Conservation (phyloP, 192 early-diverging fungal species). For the Coemansia sp. region DNA sequence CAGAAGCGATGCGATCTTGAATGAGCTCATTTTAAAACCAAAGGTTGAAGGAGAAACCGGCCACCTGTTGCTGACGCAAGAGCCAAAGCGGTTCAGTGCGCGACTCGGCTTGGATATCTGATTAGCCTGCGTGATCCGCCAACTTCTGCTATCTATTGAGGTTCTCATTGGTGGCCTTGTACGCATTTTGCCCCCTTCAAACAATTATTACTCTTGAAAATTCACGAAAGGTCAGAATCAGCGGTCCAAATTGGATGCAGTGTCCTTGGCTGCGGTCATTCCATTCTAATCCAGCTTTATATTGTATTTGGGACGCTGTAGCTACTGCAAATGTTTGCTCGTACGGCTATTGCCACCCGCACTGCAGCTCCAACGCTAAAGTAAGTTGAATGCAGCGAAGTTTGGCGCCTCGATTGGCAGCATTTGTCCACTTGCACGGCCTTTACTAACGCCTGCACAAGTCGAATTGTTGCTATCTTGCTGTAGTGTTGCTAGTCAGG, state of each 20-base stretch:
- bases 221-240: slow-evolving; percentile 5
- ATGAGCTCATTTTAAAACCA: slow-evolving; percentile 54
- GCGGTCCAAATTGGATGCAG: not conserved
- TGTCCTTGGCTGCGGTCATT: no score
- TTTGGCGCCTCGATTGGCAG: not conserved
- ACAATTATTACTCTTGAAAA: not conserved
- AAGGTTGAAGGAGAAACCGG: not conserved
- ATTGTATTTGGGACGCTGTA: not conserved
- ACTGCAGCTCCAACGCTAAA: slow-evolving; percentile 31
- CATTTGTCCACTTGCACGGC: not conserved
- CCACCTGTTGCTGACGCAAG: not conserved
- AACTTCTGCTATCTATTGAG: no score
- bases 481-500: slow-evolving; percentile 62
- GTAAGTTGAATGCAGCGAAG: slow-evolving; percentile 18
- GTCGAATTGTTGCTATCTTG: not conserved
- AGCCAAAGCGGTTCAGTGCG: no score
- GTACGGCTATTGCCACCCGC: slow-evolving; percentile 42
- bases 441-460: not conserved
- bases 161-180: no score
- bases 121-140: not conserved
- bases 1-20: slow-evolving; percentile 61
- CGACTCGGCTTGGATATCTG: not conserved
- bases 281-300: not conserved
- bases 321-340: slow-evolving; percentile 42
- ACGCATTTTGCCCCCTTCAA: no score